phyloP scores from a whole-genome alignment of 495 filamentous ascomycete species.

The Penicillium odoratum region DNA sequence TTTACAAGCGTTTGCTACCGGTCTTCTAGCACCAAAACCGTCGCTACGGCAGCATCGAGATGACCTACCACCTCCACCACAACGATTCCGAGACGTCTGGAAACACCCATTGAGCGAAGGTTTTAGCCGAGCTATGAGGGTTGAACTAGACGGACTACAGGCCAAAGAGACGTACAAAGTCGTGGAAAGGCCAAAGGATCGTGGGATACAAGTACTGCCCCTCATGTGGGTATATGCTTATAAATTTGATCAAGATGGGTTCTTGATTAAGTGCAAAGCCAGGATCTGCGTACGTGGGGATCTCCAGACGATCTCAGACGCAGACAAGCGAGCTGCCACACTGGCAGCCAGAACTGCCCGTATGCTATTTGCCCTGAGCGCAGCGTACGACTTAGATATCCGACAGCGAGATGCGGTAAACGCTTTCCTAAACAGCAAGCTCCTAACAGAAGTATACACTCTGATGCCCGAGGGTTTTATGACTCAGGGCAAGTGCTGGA shows the following conservation, averaged over 20 bases:
- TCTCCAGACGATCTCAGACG: slow-evolving; percentile 1
- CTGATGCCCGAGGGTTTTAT: slow-evolving; percentile 8
- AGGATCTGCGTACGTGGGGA: slow-evolving; percentile 20
- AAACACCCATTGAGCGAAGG: not conserved
- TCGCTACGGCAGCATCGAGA: not conserved
- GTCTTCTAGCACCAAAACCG: not conserved
- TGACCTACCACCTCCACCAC: slow-evolving; percentile 2
- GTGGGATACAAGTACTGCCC: slow-evolving; percentile 11
- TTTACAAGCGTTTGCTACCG: not conserved
- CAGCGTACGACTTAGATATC: slow-evolving; percentile 11
- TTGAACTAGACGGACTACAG: not conserved
- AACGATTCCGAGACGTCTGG: not conserved
- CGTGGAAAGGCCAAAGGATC: slow-evolving; percentile 6
- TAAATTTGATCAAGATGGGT: slow-evolving; percentile 18
- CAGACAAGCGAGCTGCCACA: slow-evolving; percentile 13
- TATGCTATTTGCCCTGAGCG: slow-evolving; percentile 7
- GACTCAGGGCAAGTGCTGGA: not conserved
- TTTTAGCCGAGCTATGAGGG: not conserved
- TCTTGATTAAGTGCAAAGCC: slow-evolving; percentile 15
- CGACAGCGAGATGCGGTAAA: slow-evolving; percentile 8
- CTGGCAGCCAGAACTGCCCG: slow-evolving; percentile 9
- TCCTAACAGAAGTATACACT: slow-evolving; percentile 5
- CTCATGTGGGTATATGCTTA: slow-evolving; percentile 18
- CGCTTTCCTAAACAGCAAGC: slow-evolving; percentile 15
- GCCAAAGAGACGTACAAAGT: not conserved